Evolutionary conservation across 352 stramenopile species (phyloP), one percentile per base, ranked within the genome.

Genomic region (Globisporangium spiculum): DNA sequence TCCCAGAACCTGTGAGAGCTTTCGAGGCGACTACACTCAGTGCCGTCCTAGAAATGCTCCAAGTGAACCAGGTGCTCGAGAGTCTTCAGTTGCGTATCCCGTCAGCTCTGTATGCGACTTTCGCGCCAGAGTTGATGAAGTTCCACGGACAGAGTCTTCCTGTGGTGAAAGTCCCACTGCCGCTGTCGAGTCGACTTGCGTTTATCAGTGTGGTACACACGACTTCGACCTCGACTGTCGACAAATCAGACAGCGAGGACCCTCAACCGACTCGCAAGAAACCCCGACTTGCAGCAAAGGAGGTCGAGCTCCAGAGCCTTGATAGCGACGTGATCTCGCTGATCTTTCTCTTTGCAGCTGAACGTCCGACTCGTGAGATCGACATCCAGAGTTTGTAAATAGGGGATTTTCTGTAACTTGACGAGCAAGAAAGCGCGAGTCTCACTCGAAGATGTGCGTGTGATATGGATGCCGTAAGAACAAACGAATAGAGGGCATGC

Each of bases 301-400:
- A 20, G 20, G 55, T 64, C 44, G 41, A 50, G 27, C 24, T 60
- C 3, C n/a, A 64, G 22, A 18, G 44, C 12, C 46, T 70, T n/a
- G 56, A 58, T 27, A 48, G 22, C 16, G 27, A 65, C 12, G n/a
- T 70, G 18, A 38, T 70, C 16, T 57, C 65, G 6, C 20, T 70
- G 56, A 65, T 70, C n/a, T 70, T 70, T n/a, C 27, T 12, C 20
- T 70, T 70, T 60, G 56, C 65, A 59, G 55, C 65, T 10, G 30
- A 63, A 27, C 22, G 55, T 4, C 55, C 55, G 30, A 26, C 16
- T 44, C 55, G 55, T 12, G 55, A 60, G 18, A 60, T 60, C 18
- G 55, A 44, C 14, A 20, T 60, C 24, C 55, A 36, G 14, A 46
- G 55, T 41, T 38, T 60, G 26, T 60, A 22, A 36, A 36, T 36